Evolutionary conservation across 108 stramenopile species (phyloP).

Genomic region (Parietichytrium sp.): DNA sequence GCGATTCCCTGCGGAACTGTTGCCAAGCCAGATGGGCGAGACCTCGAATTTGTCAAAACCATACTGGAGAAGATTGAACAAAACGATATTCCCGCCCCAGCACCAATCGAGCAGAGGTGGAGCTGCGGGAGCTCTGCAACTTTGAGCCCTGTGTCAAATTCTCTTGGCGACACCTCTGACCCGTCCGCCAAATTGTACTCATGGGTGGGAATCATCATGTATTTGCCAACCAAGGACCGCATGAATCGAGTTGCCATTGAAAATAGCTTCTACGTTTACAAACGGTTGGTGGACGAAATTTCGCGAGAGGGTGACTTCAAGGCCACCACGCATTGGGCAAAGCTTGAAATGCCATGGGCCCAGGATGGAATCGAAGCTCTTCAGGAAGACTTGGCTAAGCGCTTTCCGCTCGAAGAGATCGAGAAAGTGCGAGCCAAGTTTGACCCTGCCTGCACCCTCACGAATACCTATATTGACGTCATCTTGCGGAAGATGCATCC

Average conservation of each 20-base stretch:
- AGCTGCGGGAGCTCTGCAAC: constrained; percentile 73
- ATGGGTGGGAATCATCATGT: constrained; percentile 86
- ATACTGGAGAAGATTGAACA: constrained; percentile 78
- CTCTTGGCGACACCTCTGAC: neutral
- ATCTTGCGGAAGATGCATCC: neutral
- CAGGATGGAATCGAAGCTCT: neutral
- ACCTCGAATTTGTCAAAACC: constrained; percentile 75
- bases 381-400: neutral
- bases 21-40: constrained; percentile 64
- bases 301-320: constrained; percentile 52
- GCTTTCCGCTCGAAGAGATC: neutral
- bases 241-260: constrained; percentile 63
- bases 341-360: constrained; percentile 71
- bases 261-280: constrained; percentile 70
- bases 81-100: constrained; percentile 76
- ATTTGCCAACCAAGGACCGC: constrained; percentile 74
- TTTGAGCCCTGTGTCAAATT: constrained; percentile 79
- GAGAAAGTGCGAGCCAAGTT: neutral
- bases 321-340: constrained; percentile 88
- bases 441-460: neutral
- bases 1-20: constrained; percentile 82
- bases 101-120: constrained; percentile 98
- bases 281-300: constrained; percentile 73
- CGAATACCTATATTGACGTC: neutral
- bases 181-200: constrained; percentile 65